Evolutionary conservation across 2,329 filamentous ascomycete genomes (phyloP), one percentile per base, ranked within the genome.

Genomic region (Colletotrichum nymphaeae): DNA sequence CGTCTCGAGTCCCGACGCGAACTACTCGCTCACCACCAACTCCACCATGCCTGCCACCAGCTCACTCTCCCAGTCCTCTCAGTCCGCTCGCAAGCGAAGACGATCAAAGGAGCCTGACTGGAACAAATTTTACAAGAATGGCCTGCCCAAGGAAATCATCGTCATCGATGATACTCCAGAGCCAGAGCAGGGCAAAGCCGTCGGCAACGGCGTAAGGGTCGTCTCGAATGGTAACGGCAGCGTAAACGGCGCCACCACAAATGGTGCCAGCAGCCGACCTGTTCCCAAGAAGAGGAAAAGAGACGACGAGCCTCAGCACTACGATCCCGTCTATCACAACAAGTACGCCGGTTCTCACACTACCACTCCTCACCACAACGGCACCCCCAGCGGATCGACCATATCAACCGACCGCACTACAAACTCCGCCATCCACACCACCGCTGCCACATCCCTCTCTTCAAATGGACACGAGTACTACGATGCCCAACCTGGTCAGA

Each of bases 381-480:
- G 89, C 58, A 90, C 91, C 16, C 89, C 90, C 16, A 92, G 90
- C 67, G 91, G 89, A 63, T 93, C 93, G 57, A 95, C 94, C 14
- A 88, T 92, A 68, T 97, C 95, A 5, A 97, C 93, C 76, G 95
- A 96, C 82, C 91, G 94, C 75, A 97, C 94, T 16, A 93, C 93
- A 37, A 73, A 52, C 14, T 97, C 94, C 19, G 89, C 90, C 56
- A 86, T 95, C 70, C 92, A 96, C 79, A 97, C 95, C 4, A 98
- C 95, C 0, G 96, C 96, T 56, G 92, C 95, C 5, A 98, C 97
- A 0, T 98, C 96, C 5, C 84, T 90, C 55, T 91, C 90, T 0
- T 90, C 90, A 3, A 88, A 86, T 69, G 84, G 88, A 73, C 88
- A 90, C 58, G 92, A 94, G 79, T 92, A 94, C 63, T 90, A 92